Evolutionary conservation across 2,329 filamentous ascomycete species (phyloP), one percentile per base, ranked within the genome.

Genomic region (Alternaria tenuissima): DNA sequence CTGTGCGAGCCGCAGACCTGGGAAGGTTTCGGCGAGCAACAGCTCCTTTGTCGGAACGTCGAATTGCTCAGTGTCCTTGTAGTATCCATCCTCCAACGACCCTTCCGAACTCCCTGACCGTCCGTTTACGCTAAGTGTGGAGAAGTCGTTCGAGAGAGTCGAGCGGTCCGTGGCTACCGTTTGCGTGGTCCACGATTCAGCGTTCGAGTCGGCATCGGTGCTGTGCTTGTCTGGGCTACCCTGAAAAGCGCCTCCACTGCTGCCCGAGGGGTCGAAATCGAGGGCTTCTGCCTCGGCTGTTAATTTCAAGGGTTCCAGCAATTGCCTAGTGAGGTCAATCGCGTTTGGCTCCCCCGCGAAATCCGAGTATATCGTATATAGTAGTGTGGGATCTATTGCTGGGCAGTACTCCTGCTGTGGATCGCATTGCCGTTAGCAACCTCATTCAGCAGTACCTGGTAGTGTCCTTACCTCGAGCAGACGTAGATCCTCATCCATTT

Each of bases 201-300:
- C 72, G 51, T 71, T 78, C 5, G 77, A 79, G 24, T 76, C 71
- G 20, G 69, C 66, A 55, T 74, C 74, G 32, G 66, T 67, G 44
- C 57, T 62, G 30, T 61, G 55, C 43, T 71, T 70, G 51, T 57
- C 59, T 16, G 62, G 63, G 43, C 62, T 69, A 5, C 65, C 61
- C 22, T 65, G 60, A 22, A 63, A 49, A 7, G 65, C 63, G 61
- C 63, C 69, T 12, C 84, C 85, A 28, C 88, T 86, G 26, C 89
- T 87, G 3, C 91, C 92, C 32, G 91, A 92, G 0, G 91, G 87
- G 66, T 95, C 92, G 72, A 96, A 96, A 0, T 88, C 89, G 16
- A 88, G 86, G 71, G 95, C 91, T 74, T 95, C 90, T 1, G 81
- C 79, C 0, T 81, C 75, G 0, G 91, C 92, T 59, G 85, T 81